phyloP scores from a whole-genome alignment of 2,329 filamentous ascomycete species.

The Scedosporium minutisporum region DNA sequence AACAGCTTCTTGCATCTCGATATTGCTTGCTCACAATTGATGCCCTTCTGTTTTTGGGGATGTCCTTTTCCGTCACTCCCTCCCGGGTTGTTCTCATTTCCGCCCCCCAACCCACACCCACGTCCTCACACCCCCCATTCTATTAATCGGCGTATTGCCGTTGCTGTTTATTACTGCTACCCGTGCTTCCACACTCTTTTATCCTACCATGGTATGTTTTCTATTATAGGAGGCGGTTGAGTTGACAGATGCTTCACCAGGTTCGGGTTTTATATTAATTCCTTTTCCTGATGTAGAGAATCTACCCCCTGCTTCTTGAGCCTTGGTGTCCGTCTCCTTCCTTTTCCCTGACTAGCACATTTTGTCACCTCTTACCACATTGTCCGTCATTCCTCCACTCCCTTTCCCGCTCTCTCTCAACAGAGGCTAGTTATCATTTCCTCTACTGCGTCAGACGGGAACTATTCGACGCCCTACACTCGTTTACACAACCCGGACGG shows the following conservation, averaged over 20 bases:
- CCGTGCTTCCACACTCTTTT: neutral
- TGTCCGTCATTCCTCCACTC: neutral
- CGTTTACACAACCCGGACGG: neutral
- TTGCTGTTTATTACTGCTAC: neutral
- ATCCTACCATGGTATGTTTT: neutral
- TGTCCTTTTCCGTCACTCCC: neutral
- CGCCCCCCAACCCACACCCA: neutral
- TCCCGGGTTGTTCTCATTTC: neutral
- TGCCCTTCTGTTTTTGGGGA: neutral
- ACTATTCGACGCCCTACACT: neutral
- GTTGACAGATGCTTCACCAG: neutral
- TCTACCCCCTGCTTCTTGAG: neutral
- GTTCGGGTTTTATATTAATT: conserved; percentile 3
- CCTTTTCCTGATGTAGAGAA: neutral
- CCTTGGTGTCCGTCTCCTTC: neutral
- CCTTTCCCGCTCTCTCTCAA: neutral
- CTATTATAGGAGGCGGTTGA: conserved; percentile 1
- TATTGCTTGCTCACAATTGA: neutral
- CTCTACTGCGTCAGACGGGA: neutral
- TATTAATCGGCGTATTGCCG: neutral
- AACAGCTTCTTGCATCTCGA: neutral
- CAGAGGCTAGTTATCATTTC: neutral
- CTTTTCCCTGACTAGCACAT: neutral
- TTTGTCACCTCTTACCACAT: neutral
- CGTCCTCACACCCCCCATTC: neutral